phyloP scores from a whole-genome alignment of 163 green algal species.

The Scenedesmus sp. region DNA sequence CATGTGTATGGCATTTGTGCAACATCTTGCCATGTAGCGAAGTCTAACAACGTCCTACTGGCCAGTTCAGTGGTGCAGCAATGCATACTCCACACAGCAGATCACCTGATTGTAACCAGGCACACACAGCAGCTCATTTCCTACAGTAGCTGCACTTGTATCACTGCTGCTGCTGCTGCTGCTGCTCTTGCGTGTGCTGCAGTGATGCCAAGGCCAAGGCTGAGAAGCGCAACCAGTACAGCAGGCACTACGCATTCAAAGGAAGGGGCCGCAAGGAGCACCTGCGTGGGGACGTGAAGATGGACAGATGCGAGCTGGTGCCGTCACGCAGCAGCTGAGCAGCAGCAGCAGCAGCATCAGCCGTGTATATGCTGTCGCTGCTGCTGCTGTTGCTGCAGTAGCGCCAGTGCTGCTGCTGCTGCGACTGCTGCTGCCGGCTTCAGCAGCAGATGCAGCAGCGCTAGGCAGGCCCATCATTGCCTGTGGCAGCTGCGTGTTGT shows the following conservation, averaged over 20 bases:
- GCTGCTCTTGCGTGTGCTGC: background rate
- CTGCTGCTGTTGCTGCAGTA: too few relatives aligned
- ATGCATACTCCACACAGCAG: too few relatives aligned
- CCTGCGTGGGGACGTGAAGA: slow-evolving; percentile 59
- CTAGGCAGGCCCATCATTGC: background rate
- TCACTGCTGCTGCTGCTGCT: background rate
- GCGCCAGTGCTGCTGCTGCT: background rate
- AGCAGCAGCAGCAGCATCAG: background rate
- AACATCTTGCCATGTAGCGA: too few relatives aligned
- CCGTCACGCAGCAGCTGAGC: slow-evolving; percentile 46
- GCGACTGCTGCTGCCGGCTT: background rate
- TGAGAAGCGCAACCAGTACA: slow-evolving; percentile 70
- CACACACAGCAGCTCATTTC: background rate
- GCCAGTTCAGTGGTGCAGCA: too few relatives aligned
- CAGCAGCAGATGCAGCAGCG: background rate
- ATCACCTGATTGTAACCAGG: background rate
- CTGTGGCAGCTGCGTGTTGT: background rate
- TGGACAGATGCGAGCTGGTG: slow-evolving; percentile 60
- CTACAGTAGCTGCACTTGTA: background rate
- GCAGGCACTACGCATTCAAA: slow-evolving; percentile 73
- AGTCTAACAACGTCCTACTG: too few relatives aligned
- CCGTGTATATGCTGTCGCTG: too few relatives aligned
- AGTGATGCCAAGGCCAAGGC: slow-evolving; percentile 63
- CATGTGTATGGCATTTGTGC: too few relatives aligned
- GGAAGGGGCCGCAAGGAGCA: slow-evolving; percentile 69